Base-by-base conservation (phyloP, 2,329 filamentous ascomycete genomes). In the Gnomoniopsis sp. region DNA sequence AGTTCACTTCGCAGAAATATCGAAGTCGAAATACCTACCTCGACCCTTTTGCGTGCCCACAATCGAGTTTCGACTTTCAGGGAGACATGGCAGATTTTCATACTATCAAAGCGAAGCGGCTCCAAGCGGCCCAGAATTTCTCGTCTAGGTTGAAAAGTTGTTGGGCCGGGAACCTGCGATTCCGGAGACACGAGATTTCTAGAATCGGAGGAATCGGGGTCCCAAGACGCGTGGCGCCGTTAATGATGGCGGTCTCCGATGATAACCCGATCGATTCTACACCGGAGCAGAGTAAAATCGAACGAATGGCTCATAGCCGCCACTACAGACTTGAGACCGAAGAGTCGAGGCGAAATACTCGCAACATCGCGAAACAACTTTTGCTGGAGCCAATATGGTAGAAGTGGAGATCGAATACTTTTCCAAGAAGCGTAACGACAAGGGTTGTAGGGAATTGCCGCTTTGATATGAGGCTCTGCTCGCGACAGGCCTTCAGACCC, bases 301-400 rank as follows among this genome's bases (percentile, higher is more conserved):
- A 17, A 17, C 6, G 34, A 15, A 22, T 36, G 49, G 49, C 38
- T 19, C 14, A 38, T 43, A 33, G 34, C 33, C 33, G 49, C 23
- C 12, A 15, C 4, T 23, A n/a, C 6, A 22, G 15, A 46, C 38
- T 33, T 46, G 51, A 46, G 38, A 43, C 26, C 26, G 26, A 43
- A 26, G 38, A 26, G 17, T 53, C 51, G 51, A 53, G 51, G 38
- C 38, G 51, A 53, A 53, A 46, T 53, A 53, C 17, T 53, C 51
- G 51, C 51, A 53, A 53, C 15, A 53, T 53, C 38, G 51, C 51
- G 51, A 46, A 53, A 46, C 41, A 53, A 34, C 26, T 34, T 34
- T 33, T 23, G 26, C 26, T 26, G 51, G 41, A 34, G 17, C 51
- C 51, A 19, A 19, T n/a, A 36, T 30, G n/a, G 11, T 23, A 41